Percentiles rank a stretch among this genome's conserved stretches.
Evolutionary conservation across 23 red algal genomes (phyloP).

Genomic region (Gracilariopsis chorda): DNA sequence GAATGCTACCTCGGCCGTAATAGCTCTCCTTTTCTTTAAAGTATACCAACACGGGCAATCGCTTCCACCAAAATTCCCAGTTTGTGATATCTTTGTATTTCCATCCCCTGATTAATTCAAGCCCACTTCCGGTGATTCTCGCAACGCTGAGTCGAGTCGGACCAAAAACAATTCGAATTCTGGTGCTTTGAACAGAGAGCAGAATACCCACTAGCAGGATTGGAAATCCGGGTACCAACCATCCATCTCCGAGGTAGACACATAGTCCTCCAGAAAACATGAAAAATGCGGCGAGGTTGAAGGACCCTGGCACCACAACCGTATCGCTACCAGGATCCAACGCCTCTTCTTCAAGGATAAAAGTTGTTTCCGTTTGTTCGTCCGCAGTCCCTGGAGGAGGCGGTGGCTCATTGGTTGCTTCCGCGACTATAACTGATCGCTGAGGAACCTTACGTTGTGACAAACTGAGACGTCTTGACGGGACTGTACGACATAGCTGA

Average conservation of each 20-base stretch:
- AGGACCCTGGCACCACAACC: constrained; percentile 20
- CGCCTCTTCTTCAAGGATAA: constrained; percentile 31
- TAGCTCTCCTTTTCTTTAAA: constrained; percentile 87
- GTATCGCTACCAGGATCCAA: constrained; percentile 34
- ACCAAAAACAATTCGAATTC: constrained; percentile 66
- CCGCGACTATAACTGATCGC: neutral
- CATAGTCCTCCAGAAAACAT: constrained; percentile 29
- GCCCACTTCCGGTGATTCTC: neutral
- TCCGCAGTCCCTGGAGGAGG: neutral
- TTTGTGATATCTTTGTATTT: constrained; percentile 52
- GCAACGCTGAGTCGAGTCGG: constrained; percentile 64
- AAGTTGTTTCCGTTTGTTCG: neutral
- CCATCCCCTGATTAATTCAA: constrained; percentile 68
- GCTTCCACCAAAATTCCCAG: constrained; percentile 82
- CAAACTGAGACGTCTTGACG: neutral
- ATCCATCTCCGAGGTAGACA: constrained; percentile 35
- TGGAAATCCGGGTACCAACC: constrained; percentile 41
- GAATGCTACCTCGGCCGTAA: constrained; percentile 75
- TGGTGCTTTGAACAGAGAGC: constrained; percentile 48
- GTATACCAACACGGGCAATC: constrained; percentile 65
- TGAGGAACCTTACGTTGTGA: neutral
- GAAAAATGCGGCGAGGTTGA: constrained; percentile 27
- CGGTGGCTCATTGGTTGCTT: neutral
- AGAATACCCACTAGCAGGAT: constrained; percentile 41
- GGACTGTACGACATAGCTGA: no score